phyloP scores from a whole-genome alignment of 2,329 filamentous ascomycete genomes.

The Dactylellina cionopaga region DNA sequence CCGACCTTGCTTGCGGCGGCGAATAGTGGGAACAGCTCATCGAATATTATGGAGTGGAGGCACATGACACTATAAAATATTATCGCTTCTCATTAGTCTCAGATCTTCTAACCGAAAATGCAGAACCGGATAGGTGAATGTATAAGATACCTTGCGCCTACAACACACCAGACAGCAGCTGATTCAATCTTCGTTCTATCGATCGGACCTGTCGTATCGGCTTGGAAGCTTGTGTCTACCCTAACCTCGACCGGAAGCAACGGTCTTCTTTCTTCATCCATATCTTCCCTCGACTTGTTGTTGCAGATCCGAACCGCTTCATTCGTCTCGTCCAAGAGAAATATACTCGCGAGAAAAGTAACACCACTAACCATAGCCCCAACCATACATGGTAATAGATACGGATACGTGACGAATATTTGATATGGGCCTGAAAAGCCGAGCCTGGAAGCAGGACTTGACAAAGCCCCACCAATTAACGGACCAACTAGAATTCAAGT shows the following conservation, averaged over 20 bases:
- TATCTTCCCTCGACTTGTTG: not conserved
- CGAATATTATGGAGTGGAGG: slow-evolving; percentile 27
- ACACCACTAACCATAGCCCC: slow-evolving; percentile 11
- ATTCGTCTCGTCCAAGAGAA: slow-evolving; percentile 24
- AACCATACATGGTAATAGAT: slow-evolving; percentile 13
- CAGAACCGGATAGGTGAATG: not conserved
- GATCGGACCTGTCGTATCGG: not conserved
- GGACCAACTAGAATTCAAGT: slow-evolving; percentile 9
- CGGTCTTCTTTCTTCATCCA: slow-evolving; percentile 8
- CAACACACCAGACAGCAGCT: slow-evolving; percentile 15
- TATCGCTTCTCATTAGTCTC: not conserved
- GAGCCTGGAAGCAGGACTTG: slow-evolving; percentile 1
- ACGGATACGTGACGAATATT: slow-evolving; percentile 15
- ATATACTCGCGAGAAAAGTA: slow-evolving; percentile 21
- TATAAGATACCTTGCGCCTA: slow-evolving; percentile 4
- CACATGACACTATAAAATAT: slow-evolving; percentile 10
- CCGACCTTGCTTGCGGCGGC: slow-evolving; percentile 2
- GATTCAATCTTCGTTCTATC: not conserved
- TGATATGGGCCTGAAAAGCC: slow-evolving; percentile 14
- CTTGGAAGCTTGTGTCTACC: not conserved
- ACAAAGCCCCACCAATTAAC: slow-evolving; percentile 27
- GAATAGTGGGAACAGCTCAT: slow-evolving; percentile 28
- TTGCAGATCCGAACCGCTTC: slow-evolving; percentile 7
- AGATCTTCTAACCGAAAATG: not conserved
- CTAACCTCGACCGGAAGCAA: not conserved